phyloP scores from a whole-genome alignment of 1,139 yeast species.

The Debaryomycetaceae sp. region DNA sequence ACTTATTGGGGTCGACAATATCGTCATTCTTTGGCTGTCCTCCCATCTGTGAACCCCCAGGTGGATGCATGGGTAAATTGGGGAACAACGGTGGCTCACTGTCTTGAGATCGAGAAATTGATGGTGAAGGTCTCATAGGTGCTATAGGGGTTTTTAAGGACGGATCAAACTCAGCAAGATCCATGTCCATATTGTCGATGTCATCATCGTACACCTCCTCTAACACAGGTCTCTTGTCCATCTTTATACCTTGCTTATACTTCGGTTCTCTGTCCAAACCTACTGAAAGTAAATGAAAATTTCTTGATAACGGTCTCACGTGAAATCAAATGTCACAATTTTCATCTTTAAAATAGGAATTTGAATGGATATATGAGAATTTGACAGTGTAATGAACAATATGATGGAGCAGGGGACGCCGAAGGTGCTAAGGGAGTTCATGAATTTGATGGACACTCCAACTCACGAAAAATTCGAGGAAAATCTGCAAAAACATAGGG shows the following conservation, averaged over 20 bases:
- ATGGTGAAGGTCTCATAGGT: conserved; percentile 58
- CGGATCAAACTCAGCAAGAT: conserved; percentile 88
- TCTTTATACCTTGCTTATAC: conserved; percentile 7
- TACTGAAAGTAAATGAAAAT: too few relatives aligned
- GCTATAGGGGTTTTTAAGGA: conserved; percentile 64
- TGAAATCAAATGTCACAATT: too few relatives aligned
- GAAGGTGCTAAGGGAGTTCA: conserved; percentile 27
- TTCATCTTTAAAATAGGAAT: too few relatives aligned
- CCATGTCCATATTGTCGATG: conserved; percentile 90
- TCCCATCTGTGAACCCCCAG: conserved; percentile 1
- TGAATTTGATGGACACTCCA: conserved; percentile 22
- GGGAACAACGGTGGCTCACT: conserved; percentile 16
- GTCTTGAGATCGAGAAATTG: conserved; percentile 64
- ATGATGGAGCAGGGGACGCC: conserved; percentile 18
- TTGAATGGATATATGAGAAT: background rate
- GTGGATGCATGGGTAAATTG: conserved; percentile 4
- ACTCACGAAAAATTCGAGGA: conserved; percentile 13
- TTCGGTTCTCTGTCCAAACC: too few relatives aligned
- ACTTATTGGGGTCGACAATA: conserved; percentile 36
- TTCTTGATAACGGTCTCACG: too few relatives aligned
- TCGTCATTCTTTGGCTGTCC: conserved; percentile 11
- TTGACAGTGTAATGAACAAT: conserved; percentile 2
- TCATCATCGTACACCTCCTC: conserved; percentile 89
- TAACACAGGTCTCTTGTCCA: conserved; percentile 63
- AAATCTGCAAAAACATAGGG: conserved; percentile 7